Percentiles rank a stretch among this genome's conserved stretches.
phyloP scores from a whole-genome alignment of 2,329 filamentous ascomycete genomes.

The Clonostachys solani region DNA sequence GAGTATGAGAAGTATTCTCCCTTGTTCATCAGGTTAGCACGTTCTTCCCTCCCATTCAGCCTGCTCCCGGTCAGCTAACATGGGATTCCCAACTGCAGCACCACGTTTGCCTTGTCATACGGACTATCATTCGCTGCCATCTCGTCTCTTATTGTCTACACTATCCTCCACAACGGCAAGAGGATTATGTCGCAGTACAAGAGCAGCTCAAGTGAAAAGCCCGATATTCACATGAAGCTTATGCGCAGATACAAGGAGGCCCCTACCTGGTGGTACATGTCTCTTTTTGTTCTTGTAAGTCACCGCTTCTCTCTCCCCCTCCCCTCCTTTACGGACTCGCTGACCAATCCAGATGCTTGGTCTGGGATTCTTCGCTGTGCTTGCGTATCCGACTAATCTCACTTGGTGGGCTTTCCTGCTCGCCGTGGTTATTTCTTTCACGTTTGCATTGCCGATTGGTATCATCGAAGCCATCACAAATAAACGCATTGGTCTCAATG shows the following conservation, averaged over 20 bases:
- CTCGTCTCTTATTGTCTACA: conserved; percentile 64
- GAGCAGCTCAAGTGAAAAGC: conserved; percentile 54
- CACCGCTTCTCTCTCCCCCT: neutral
- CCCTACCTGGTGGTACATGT: conserved; percentile 60
- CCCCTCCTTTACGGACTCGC: too few species aligned
- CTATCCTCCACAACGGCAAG: conserved; percentile 60
- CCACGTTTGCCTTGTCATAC: conserved; percentile 66
- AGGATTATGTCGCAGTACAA: conserved; percentile 62
- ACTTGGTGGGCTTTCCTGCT: conserved; percentile 71
- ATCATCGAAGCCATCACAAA: conserved; percentile 69
- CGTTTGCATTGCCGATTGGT: conserved; percentile 62
- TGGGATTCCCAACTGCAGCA: conserved; percentile 34
- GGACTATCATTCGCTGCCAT: conserved; percentile 71
- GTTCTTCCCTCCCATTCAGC: neutral
- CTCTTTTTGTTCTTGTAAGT: conserved; percentile 50
- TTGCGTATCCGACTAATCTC: conserved; percentile 62
- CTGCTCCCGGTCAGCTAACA: neutral
- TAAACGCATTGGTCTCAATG: conserved; percentile 68
- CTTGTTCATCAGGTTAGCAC: conserved; percentile 52
- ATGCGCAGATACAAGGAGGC: conserved; percentile 61
- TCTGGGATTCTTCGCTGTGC: conserved; percentile 48
- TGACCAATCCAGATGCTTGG: conserved; percentile 38
- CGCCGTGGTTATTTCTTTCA: conserved; percentile 57
- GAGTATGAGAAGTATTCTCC: conserved; percentile 66
- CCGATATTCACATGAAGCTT: conserved; percentile 60